phyloP scores from a whole-genome alignment of 164 flowering plant genomes.

The Macadamia tetraphylla region DNA sequence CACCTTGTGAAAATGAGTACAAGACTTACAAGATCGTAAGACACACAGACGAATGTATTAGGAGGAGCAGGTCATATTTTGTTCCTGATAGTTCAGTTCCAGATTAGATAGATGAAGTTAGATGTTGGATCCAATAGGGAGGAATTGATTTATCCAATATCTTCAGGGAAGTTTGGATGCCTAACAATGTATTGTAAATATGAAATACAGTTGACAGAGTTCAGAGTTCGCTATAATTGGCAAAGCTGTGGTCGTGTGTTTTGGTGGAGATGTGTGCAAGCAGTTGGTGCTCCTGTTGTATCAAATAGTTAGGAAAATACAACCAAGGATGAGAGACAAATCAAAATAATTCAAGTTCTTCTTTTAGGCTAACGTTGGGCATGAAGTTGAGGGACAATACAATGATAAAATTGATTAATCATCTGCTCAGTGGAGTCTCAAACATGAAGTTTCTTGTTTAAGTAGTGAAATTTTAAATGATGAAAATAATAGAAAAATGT shows the following conservation, averaged over 20 bases:
- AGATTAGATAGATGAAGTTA: slow-evolving; percentile 44
- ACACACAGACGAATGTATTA: too few species aligned
- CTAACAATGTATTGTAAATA: slow-evolving; percentile 47
- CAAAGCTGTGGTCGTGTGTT: slow-evolving; percentile 48
- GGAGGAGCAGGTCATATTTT: too few species aligned
- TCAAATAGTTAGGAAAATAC: slow-evolving; percentile 12
- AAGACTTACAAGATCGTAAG: too few species aligned
- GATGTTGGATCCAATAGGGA: slow-evolving; percentile 53
- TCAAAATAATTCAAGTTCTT: slow-evolving; percentile 57
- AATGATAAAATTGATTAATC: slow-evolving; percentile 50
- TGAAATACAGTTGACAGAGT: slow-evolving; percentile 18
- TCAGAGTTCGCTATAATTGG: slow-evolving; percentile 38
- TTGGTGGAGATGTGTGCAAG: slow-evolving; percentile 51
- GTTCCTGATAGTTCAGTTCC: slow-evolving; percentile 29
- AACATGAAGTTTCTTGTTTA: slow-evolving; percentile 36
- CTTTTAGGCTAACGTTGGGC: slow-evolving; percentile 20
- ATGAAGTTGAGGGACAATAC: slow-evolving; percentile 27
- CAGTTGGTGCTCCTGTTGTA: slow-evolving; percentile 14
- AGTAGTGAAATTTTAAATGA: slow-evolving; percentile 18
- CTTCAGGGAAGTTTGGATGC: slow-evolving; percentile 32
- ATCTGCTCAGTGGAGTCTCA: slow-evolving; percentile 52
- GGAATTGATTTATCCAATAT: slow-evolving; percentile 13
- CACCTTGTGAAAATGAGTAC: too few species aligned
- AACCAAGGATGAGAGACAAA: slow-evolving; percentile 6
- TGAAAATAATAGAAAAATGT: slow-evolving; percentile 11